phyloP scores from a whole-genome alignment of 148 eudicot genomes.

The Cornus kousa region DNA sequence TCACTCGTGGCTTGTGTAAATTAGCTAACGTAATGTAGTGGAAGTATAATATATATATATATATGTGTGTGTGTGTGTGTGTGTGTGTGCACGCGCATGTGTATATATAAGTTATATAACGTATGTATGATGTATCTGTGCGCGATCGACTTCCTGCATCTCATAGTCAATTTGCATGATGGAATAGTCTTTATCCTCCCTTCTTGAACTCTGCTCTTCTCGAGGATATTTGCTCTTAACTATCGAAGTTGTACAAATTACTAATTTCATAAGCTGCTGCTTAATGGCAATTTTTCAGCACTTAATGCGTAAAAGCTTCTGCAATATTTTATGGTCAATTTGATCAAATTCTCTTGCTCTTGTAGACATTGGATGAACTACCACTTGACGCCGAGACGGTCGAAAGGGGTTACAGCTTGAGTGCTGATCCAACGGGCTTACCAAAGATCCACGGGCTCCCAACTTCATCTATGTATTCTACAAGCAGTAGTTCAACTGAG shows the following conservation, averaged over 20 bases:
- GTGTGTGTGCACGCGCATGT: accelerated
- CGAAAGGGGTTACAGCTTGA: slow-evolving; percentile 81
- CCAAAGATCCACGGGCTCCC: slow-evolving; percentile 78
- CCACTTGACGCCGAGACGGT: slow-evolving; percentile 86
- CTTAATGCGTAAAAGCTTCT: background rate
- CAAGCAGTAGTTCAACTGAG: slow-evolving; percentile 53
- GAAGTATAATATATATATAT: too few relatives aligned
- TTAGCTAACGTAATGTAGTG: too few relatives aligned
- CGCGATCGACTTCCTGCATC: background rate
- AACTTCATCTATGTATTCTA: slow-evolving; percentile 53
- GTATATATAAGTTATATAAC: too few relatives aligned
- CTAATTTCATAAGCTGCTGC: background rate
- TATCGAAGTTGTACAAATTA: background rate
- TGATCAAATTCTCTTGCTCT: background rate
- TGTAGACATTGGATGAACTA: slow-evolving; percentile 82
- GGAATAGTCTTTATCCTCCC: background rate
- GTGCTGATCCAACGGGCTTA: slow-evolving; percentile 74
- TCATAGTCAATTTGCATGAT: background rate
- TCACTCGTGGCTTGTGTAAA: too few relatives aligned
- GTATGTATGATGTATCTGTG: too few relatives aligned
- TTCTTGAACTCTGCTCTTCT: background rate
- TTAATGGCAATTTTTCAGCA: background rate
- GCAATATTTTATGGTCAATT: background rate
- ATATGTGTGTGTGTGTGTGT: too few relatives aligned
- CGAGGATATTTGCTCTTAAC: background rate